Conservation (phyloP, 495 filamentous ascomycete genomes). For the Aspergillus campestris region DNA sequence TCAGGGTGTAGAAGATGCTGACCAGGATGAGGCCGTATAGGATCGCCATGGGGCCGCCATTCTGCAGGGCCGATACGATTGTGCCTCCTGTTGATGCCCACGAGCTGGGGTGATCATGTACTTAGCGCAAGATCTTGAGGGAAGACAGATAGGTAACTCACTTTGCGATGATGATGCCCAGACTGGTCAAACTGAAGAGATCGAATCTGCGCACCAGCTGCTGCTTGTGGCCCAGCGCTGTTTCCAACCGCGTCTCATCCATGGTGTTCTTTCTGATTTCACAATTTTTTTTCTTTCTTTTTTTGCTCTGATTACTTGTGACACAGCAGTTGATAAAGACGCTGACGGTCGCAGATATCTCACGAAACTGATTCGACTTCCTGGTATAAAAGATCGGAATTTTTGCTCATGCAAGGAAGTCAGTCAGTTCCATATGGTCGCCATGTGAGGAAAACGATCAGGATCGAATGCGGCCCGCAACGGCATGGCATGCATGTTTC, state of each 20-base stretch:
- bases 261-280: slow-evolving; percentile 1
- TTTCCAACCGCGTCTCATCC: slow-evolving; percentile 33
- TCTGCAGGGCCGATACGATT: slow-evolving; percentile 33
- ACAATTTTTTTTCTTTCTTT: too few species aligned
- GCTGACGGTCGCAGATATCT: too few species aligned
- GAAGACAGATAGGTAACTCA: slow-evolving; percentile 12
- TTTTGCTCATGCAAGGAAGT: too few species aligned
- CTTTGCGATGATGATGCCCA: slow-evolving; percentile 42
- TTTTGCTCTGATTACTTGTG: too few species aligned
- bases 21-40: slow-evolving; percentile 2
- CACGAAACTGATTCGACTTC: too few species aligned
- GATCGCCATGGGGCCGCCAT: slow-evolving; percentile 18
- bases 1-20: slow-evolving; percentile 14
- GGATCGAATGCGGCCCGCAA: too few species aligned
- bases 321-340: too few species aligned
- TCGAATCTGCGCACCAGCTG: slow-evolving; percentile 32
- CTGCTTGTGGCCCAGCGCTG: slow-evolving; percentile 39
- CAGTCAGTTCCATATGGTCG: too few species aligned
- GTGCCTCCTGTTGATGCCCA: slow-evolving; percentile 39
- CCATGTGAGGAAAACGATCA: too few species aligned
- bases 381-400: too few species aligned
- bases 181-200: slow-evolving; percentile 34
- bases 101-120: slow-evolving; percentile 17
- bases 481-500: too few species aligned
- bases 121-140: not conserved